A percentile compares a stretch with the other conserved stretches of the same genome.
Evolutionary conservation across 495 filamentous ascomycete species (phyloP).

Genomic region (Cercophora scortea): DNA sequence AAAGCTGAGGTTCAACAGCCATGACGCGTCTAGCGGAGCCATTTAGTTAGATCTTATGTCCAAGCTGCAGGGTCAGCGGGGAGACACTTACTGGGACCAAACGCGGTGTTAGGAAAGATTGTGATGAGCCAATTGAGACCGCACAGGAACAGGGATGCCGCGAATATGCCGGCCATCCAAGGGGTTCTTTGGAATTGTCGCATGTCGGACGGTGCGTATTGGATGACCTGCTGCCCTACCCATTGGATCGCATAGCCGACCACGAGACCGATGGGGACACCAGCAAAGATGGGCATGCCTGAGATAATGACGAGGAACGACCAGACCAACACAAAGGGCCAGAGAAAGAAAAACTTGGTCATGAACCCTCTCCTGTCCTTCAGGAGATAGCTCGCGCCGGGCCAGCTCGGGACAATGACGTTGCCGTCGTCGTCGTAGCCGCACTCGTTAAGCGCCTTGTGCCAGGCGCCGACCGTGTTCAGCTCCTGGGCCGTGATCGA

Average conservation of each 20-base stretch:
- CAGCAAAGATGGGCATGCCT: slow-evolving; percentile 63
- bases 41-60: neutral
- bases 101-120: slow-evolving; percentile 58
- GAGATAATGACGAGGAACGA: slow-evolving; percentile 63
- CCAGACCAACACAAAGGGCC: slow-evolving; percentile 72
- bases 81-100: slow-evolving; percentile 19
- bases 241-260: slow-evolving; percentile 69
- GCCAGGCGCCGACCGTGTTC: slow-evolving; percentile 76
- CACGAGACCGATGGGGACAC: slow-evolving; percentile 60
- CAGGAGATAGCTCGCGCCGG: slow-evolving; percentile 46
- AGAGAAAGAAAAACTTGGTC: slow-evolving; percentile 84
- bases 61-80: no score
- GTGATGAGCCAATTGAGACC: slow-evolving; percentile 64
- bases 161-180: slow-evolving; percentile 89
- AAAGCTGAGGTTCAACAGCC: slow-evolving; percentile 70
- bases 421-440: slow-evolving; percentile 77
- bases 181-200: slow-evolving; percentile 86
- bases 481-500: slow-evolving; percentile 79
- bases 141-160: slow-evolving; percentile 77
- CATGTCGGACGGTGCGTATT: slow-evolving; percentile 77
- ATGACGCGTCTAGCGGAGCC: slow-evolving; percentile 36
- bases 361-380: slow-evolving; percentile 68
- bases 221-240: slow-evolving; percentile 65
- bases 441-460: slow-evolving; percentile 72
- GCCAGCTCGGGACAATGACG: slow-evolving; percentile 52